Evolutionary conservation across 441 rosid species (phyloP).

Genomic region (Erodium moschatum): DNA sequence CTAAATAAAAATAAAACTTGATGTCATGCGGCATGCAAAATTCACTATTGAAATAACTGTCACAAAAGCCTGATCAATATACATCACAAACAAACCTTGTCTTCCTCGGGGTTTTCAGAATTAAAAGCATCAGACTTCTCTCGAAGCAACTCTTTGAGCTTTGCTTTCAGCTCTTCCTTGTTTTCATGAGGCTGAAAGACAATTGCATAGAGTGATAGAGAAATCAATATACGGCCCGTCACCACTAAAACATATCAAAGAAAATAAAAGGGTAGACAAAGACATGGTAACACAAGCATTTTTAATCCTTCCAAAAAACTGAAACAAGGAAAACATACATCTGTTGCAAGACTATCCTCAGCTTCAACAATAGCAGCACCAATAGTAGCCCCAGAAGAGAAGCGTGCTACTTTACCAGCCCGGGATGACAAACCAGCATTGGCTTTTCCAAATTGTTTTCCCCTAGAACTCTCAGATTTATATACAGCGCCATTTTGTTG

Average conservation of each 20-base stretch:
- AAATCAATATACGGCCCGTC: background rate
- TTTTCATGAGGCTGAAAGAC: slow-evolving; percentile 48
- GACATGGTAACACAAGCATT: too few relatives aligned
- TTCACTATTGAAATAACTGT: background rate
- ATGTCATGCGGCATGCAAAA: background rate
- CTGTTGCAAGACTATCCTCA: slow-evolving; percentile 57
- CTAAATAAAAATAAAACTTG: background rate
- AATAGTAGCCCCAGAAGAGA: slow-evolving; percentile 47
- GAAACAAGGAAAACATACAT: slow-evolving; percentile 64
- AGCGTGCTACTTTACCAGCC: slow-evolving; percentile 36
- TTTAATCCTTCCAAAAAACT: slow-evolving; percentile 22
- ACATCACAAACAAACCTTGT: slow-evolving; percentile 47
- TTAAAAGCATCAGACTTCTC: slow-evolving; percentile 68
- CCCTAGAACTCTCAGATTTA: background rate
- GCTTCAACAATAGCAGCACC: slow-evolving; percentile 83
- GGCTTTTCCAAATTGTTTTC: slow-evolving; percentile 8
- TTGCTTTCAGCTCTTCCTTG: slow-evolving; percentile 64
- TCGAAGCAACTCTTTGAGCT: slow-evolving; percentile 66
- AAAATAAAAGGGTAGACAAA: slow-evolving; percentile 2
- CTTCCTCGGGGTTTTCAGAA: slow-evolving; percentile 50
- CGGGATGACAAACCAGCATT: slow-evolving; percentile 12
- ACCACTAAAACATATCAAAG: background rate
- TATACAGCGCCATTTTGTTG: slow-evolving; percentile 27
- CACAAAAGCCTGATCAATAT: slow-evolving; percentile 3
- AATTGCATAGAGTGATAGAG: background rate